Conservation (phyloP, 1,284 basidiomycete species). For the Sanghuangporus weigelae region DNA sequence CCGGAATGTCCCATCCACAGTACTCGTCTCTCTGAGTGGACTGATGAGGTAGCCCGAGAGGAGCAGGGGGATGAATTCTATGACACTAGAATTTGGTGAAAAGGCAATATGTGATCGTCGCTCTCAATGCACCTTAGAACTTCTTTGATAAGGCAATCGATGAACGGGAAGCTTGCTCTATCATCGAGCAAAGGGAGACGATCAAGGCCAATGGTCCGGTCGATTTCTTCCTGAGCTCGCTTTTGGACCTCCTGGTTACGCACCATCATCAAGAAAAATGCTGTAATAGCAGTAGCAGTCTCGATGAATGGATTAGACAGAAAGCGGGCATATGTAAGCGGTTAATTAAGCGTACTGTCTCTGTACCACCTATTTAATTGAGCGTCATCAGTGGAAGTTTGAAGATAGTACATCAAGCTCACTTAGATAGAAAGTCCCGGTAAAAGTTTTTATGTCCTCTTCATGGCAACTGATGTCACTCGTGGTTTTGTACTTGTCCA, state of each 20-base stretch:
- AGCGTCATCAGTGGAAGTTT: too few species aligned
- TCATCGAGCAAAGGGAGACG: constrained; percentile 27
- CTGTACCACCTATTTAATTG: background rate
- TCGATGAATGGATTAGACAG: background rate
- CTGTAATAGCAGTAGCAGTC: background rate
- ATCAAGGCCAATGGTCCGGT: constrained; percentile 6
- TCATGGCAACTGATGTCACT: background rate
- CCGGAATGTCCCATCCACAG: constrained; percentile 11
- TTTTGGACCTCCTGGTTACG: constrained; percentile 4
- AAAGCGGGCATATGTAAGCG: background rate
- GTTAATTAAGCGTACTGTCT: background rate
- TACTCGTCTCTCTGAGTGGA: constrained; percentile 6
- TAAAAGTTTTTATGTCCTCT: constrained; percentile 4
- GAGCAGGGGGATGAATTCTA: background rate
- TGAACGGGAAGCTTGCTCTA: constrained; percentile 23
- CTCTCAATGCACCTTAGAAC: constrained; percentile 21
- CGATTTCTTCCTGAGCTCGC: constrained; percentile 13
- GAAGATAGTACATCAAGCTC: background rate
- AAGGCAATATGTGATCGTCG: too few species aligned
- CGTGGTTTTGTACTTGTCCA: constrained; percentile 8
- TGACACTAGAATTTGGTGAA: background rate
- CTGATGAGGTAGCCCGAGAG: constrained; percentile 6
- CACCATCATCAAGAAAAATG: constrained; percentile 12
- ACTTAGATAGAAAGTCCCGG: constrained; percentile 6
- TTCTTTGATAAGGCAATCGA: constrained; percentile 28